A percentile compares a stretch with the other conserved stretches of the same genome.
phyloP scores from a whole-genome alignment of 2,329 filamentous ascomycete species.

The Arthrobotrys entomopaga region DNA sequence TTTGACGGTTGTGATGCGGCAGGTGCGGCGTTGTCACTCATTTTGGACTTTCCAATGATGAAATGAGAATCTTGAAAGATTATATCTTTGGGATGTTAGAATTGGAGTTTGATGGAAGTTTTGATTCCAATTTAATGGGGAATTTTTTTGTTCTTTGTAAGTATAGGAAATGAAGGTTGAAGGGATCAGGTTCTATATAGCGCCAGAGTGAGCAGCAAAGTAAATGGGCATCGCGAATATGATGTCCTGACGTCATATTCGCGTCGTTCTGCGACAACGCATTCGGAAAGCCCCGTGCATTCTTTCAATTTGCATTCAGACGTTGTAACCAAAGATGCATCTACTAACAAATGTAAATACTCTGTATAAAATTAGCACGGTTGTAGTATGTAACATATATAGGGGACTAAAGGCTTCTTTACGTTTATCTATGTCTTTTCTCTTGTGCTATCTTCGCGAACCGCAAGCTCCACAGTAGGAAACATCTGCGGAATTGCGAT shows the following conservation, averaged over 20 bases:
- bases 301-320: too few relatives aligned
- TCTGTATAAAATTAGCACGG: too few relatives aligned
- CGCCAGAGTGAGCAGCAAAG: too few relatives aligned
- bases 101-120: neutral
- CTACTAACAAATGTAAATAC: too few relatives aligned
- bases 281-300: slow-evolving; percentile 8
- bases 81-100: too few relatives aligned
- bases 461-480: slow-evolving; percentile 37
- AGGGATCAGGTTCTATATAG: too few relatives aligned
- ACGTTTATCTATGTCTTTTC: too few relatives aligned
- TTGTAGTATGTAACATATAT: too few relatives aligned
- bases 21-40: slow-evolving; percentile 31
- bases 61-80: neutral
- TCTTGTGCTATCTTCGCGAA: slow-evolving; percentile 6
- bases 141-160: too few relatives aligned
- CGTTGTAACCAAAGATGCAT: too few relatives aligned
- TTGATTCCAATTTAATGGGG: neutral
- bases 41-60: slow-evolving; percentile 6
- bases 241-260: slow-evolving; percentile 25
- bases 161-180: too few relatives aligned
- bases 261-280: neutral
- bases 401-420: too few relatives aligned
- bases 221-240: slow-evolving; percentile 22
- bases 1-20: slow-evolving; percentile 8
- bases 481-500: slow-evolving; percentile 57